A percentile compares a stretch with the other conserved stretches of the same genome.
Conservation (phyloP, 2,329 filamentous ascomycete species). For the Penicillium sp. region DNA sequence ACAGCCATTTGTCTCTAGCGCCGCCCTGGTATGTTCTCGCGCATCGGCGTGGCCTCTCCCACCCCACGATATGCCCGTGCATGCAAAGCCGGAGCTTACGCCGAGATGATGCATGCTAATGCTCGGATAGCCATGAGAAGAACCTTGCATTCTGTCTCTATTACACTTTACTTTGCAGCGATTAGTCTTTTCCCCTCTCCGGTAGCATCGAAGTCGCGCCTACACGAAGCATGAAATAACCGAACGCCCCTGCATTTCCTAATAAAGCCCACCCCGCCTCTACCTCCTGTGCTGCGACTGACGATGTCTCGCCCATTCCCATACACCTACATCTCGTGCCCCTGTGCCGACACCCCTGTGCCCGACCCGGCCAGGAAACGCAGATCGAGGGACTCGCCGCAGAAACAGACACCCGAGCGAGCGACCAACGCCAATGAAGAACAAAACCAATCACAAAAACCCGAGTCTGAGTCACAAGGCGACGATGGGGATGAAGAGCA, state of each 20-base stretch:
- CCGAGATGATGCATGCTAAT: no score
- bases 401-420: constrained; percentile 30
- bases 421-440: constrained; percentile 2
- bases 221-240: constrained; percentile 22
- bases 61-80: constrained; percentile 1
- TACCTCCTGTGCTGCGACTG: not conserved
- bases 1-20: not conserved
- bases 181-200: not conserved
- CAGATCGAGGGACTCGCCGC: constrained; percentile 37
- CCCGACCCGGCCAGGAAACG: constrained; percentile 41
- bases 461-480: constrained; percentile 17
- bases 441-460: not conserved
- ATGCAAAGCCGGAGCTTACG: no score
- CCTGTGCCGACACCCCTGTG: constrained; percentile 54
- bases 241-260: constrained; percentile 1
- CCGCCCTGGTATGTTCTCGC: constrained; percentile 2
- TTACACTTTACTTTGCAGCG: no score
- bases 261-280: constrained; percentile 1
- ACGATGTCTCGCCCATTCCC: constrained; percentile 58
- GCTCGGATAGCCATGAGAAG: not conserved
- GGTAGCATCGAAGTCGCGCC: constrained; percentile 3
- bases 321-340: constrained; percentile 64
- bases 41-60: constrained; percentile 1
- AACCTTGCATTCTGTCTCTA: not conserved
- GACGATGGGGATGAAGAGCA: constrained; percentile 55